phyloP scores from a whole-genome alignment of 495 filamentous ascomycete species.

The Oidiodendron maius region DNA sequence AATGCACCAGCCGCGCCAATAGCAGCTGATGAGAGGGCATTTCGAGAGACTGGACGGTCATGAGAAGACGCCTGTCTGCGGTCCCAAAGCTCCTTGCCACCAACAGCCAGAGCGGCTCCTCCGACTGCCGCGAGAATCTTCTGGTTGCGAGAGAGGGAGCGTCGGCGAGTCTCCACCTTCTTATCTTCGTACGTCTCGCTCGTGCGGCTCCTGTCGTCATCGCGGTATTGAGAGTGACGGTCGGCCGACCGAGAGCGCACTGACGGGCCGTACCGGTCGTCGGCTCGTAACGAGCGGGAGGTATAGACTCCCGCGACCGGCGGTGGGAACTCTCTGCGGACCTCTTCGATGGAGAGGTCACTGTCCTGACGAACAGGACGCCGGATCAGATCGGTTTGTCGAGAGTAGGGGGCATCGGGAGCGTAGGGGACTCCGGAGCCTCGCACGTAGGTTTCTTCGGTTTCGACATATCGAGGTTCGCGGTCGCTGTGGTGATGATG shows the following conservation, averaged over 20 bases:
- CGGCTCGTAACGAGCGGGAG: constrained; percentile 16
- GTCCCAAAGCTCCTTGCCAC: constrained; percentile 51
- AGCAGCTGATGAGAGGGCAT: constrained; percentile 43
- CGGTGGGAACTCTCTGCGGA: constrained; percentile 62
- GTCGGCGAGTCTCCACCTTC: constrained; percentile 34
- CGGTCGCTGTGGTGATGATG: constrained; percentile 34
- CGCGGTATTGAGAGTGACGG: constrained; percentile 31
- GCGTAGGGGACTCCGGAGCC: constrained; percentile 5
- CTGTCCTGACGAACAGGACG: constrained; percentile 46
- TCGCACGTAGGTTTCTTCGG: constrained; percentile 41
- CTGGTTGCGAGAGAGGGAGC: constrained; percentile 47
- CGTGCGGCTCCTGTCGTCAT: constrained; percentile 37
- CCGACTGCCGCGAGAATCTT: constrained; percentile 51
- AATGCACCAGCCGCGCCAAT: constrained; percentile 49
- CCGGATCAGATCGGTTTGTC: constrained; percentile 42
- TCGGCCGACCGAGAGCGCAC: constrained; percentile 45
- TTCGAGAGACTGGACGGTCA: constrained; percentile 37
- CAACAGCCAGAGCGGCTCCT: constrained; percentile 45
- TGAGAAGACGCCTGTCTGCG: constrained; percentile 38
- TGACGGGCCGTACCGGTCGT: constrained; percentile 28
- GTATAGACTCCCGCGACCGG: constrained; percentile 39
- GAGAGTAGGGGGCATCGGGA: constrained; percentile 24
- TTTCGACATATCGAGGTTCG: constrained; percentile 34
- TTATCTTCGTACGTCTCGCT: constrained; percentile 36
- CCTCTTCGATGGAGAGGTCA: constrained; percentile 60